Conservation (phyloP, 257 asterid genomes). For the Schizonepeta tenuifolia region DNA sequence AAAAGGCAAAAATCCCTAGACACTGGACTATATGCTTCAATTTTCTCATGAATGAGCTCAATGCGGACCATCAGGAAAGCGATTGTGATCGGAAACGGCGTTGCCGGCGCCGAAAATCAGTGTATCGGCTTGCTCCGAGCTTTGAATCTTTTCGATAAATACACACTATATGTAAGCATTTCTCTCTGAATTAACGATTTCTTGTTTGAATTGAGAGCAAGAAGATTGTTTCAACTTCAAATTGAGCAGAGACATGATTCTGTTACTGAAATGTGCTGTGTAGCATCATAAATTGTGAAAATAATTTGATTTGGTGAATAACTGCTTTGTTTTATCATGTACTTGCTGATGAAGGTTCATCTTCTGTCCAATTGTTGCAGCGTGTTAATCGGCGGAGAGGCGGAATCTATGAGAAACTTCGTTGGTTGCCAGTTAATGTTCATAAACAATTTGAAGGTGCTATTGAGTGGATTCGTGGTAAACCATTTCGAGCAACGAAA, state of each 20-base stretch:
- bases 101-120: conserved; percentile 85
- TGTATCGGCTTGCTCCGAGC: conserved; percentile 83
- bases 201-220: background rate
- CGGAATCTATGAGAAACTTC: conserved; percentile 63
- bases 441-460: conserved; percentile 50
- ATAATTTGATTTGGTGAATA: conserved; percentile 3
- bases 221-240: background rate
- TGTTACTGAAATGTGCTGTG: conserved; percentile 1
- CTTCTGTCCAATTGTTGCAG: conserved; percentile 42
- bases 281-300: background rate
- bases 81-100: conserved; percentile 75
- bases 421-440: conserved; percentile 67
- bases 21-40: background rate
- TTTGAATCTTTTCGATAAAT: conserved; percentile 57
- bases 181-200: background rate
- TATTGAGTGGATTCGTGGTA: conserved; percentile 38
- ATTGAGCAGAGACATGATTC: background rate
- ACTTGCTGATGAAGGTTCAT: conserved; percentile 13
- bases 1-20: too few relatives aligned
- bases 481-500: conserved; percentile 30
- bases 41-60: conserved; percentile 20
- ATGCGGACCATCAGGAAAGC: conserved; percentile 72
- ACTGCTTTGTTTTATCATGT: conserved; percentile 8
- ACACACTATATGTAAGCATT: conserved; percentile 55
- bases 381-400: conserved; percentile 78